Conservation (phyloP, 371 early-diverging fungal species). For the Mucor racemosus region DNA sequence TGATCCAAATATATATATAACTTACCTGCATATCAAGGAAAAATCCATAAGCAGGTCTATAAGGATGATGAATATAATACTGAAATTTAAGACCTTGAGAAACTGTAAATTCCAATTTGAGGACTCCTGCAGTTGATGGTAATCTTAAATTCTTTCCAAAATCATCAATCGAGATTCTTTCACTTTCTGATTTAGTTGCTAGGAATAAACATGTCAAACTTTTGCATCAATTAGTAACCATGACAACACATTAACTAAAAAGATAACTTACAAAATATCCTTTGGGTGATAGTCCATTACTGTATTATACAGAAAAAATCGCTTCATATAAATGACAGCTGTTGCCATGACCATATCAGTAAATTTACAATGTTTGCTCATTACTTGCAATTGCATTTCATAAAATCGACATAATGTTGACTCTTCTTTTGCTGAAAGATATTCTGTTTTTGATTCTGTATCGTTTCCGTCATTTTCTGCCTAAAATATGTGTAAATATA, state of each 20-base stretch:
- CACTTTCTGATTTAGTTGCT: conserved; percentile 86
- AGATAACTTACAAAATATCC: conserved; percentile 65
- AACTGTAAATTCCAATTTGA: conserved; percentile 78
- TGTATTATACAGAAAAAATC: conserved; percentile 86
- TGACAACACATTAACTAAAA: neutral
- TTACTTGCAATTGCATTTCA: conserved; percentile 44
- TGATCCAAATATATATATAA: neutral
- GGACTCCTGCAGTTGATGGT: conserved; percentile 40
- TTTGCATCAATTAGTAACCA: neutral
- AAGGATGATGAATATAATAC: conserved; percentile 84
- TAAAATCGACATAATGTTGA: conserved; percentile 53
- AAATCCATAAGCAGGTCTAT: conserved; percentile 82
- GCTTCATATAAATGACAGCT: conserved; percentile 88
- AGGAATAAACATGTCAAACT: conserved; percentile 87
- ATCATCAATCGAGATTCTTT: conserved; percentile 75
- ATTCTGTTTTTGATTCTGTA: conserved; percentile 34
- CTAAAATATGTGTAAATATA: no score
- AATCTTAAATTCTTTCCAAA: conserved; percentile 57
- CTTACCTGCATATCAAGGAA: conserved; percentile 76
- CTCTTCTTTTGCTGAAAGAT: conserved; percentile 59
- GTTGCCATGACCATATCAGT: conserved; percentile 62
- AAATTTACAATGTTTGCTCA: conserved; percentile 30
- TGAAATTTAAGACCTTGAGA: conserved; percentile 86
- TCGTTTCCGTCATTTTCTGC: neutral
- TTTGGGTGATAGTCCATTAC: conserved; percentile 92